Conservation (phyloP, 768 basidiomycete genomes). For the Tephrocybe sp. region DNA sequence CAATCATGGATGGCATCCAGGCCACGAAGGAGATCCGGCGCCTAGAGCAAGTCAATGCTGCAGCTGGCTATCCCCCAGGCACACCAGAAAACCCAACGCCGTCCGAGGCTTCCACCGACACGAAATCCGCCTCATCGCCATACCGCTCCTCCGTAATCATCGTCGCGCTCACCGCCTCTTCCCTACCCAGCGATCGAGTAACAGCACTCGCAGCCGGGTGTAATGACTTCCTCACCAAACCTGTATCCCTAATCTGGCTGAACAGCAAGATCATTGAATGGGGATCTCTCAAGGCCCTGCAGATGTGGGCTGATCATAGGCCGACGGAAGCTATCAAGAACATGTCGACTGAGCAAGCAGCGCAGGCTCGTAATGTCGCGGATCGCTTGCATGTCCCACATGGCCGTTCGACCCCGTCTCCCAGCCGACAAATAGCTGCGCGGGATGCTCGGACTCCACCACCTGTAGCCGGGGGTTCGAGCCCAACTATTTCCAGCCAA, state of each 20-base stretch:
- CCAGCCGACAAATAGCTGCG: constrained; percentile 17
- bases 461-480: background rate
- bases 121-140: constrained; percentile 55
- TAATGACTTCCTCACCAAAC: constrained; percentile 98
- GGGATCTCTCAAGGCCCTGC: constrained; percentile 94
- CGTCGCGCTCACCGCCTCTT: constrained; percentile 97
- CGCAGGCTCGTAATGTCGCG: constrained; percentile 43
- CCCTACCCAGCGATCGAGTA: constrained; percentile 92
- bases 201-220: constrained; percentile 97
- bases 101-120: constrained; percentile 51
- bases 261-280: constrained; percentile 99
- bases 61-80: constrained; percentile 65
- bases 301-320: constrained; percentile 87
- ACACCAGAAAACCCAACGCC: constrained; percentile 58
- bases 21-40: constrained; percentile 95
- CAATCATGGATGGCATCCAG: constrained; percentile 97
- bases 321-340: constrained; percentile 47
- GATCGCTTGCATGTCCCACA: constrained; percentile 46
- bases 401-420: constrained; percentile 30
- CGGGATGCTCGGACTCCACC: constrained; percentile 8
- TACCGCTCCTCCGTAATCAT: constrained; percentile 96
- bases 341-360: constrained; percentile 38
- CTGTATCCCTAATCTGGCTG: constrained; percentile 92
- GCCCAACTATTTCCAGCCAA: background rate
- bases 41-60: constrained; percentile 68